These are phyloP conservation scores for Kwoniella dejecticola DNA, from an alignment of 768 basidiomycete species.

Conservation along the genomic window DNA sequence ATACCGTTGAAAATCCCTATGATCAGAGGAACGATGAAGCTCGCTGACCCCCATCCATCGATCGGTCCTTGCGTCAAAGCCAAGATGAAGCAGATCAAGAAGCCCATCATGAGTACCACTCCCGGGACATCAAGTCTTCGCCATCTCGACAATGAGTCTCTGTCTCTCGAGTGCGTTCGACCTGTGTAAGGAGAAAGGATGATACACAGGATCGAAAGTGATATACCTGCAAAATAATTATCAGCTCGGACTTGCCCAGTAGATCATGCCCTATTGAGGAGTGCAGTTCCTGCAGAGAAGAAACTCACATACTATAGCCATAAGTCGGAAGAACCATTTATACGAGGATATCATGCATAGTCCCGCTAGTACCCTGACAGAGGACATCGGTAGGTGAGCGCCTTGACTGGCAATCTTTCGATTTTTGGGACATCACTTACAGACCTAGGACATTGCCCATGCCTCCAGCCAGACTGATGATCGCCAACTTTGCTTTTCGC, in stretches of 20 bases:
- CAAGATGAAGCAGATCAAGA: slow-evolving; percentile 50
- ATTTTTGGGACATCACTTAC: slow-evolving; percentile 5
- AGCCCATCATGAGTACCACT: slow-evolving; percentile 40
- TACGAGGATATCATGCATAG: slow-evolving; percentile 49
- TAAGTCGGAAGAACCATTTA: slow-evolving; percentile 62
- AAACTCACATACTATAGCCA: slow-evolving; percentile 56
- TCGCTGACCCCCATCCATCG: slow-evolving; percentile 60
- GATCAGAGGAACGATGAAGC: slow-evolving; percentile 60
- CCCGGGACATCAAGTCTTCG: slow-evolving; percentile 50
- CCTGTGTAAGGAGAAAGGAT: slow-evolving; percentile 37
- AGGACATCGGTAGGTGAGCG: neutral
- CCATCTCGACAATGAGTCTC: slow-evolving; percentile 29
- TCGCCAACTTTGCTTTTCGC: slow-evolving; percentile 60
- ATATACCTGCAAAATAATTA: slow-evolving; percentile 34
- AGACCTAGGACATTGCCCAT: slow-evolving; percentile 59
- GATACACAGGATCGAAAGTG: slow-evolving; percentile 55
- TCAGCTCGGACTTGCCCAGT: neutral
- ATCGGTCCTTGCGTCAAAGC: slow-evolving; percentile 58
- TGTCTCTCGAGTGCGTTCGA: slow-evolving; percentile 20
- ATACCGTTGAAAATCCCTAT: slow-evolving; percentile 58
- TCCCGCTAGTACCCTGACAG: slow-evolving; percentile 28
- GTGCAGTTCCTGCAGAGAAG: neutral
- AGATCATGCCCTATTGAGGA: neutral
- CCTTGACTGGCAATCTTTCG: neutral
- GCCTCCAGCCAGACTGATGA: slow-evolving; percentile 60